Conservation (phyloP, 2,329 filamentous ascomycete species). For the Talaromyces sp. region DNA sequence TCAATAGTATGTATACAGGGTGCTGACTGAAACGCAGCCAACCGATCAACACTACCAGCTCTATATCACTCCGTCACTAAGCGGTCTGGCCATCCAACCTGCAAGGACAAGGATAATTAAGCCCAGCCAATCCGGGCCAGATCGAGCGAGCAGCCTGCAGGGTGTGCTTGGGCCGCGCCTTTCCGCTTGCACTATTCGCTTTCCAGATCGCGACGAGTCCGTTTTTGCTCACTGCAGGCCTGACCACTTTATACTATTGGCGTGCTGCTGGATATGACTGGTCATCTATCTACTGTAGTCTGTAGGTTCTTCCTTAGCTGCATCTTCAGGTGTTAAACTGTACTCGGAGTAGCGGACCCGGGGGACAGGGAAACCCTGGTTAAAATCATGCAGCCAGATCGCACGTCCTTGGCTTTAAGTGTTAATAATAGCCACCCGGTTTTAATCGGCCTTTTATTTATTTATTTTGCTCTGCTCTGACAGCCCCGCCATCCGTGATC, state of each 20-base stretch:
- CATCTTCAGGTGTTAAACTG: too few species aligned
- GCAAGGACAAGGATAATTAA: background rate
- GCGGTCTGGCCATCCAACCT: background rate
- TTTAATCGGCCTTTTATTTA: background rate
- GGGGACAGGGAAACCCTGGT: background rate
- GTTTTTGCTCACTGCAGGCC: background rate
- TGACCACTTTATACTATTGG: background rate
- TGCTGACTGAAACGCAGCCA: background rate
- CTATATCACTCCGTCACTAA: background rate
- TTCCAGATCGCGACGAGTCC: background rate
- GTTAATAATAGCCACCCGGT: background rate
- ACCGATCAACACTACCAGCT: too few species aligned
- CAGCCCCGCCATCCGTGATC: background rate
- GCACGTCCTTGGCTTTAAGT: background rate
- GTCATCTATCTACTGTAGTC: background rate
- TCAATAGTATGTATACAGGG: background rate
- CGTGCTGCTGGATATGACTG: background rate
- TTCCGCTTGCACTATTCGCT: background rate
- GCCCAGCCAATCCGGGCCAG: background rate
- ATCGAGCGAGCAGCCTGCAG: background rate
- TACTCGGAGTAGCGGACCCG: background rate
- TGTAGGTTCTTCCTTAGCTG: background rate
- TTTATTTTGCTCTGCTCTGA: background rate
- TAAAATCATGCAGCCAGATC: background rate
- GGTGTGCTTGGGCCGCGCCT: slow-evolving; percentile 3